Percentiles rank a stretch among this genome's conserved stretches.
Evolutionary conservation across 1,284 basidiomycete species (phyloP).

Genomic region (Heterobasidion parviporum): DNA sequence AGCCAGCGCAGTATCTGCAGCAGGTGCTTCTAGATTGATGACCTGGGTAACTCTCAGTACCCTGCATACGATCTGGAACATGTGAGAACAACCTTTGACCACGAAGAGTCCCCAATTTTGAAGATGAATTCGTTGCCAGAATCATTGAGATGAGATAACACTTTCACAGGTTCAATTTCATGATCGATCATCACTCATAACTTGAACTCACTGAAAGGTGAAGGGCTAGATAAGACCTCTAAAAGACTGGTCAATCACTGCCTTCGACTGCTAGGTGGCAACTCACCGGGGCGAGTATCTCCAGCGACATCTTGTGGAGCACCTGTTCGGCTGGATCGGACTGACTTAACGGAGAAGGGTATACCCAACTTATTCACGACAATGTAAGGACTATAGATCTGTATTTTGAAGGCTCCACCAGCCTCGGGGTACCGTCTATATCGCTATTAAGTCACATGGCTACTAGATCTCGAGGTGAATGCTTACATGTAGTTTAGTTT

Average conservation of each 20-base stretch:
- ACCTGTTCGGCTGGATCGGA: slow-evolving; percentile 63
- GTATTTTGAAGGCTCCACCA: slow-evolving; percentile 97
- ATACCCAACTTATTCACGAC: slow-evolving; percentile 92
- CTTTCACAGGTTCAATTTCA: slow-evolving; percentile 38
- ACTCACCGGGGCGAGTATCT: slow-evolving; percentile 49
- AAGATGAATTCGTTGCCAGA: slow-evolving; percentile 83
- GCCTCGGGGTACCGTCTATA: slow-evolving; percentile 78
- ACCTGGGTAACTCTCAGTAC: slow-evolving; percentile 30
- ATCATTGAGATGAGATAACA: slow-evolving; percentile 84
- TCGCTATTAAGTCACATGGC: slow-evolving; percentile 1
- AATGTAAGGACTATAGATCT: slow-evolving; percentile 91
- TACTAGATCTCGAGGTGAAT: background rate
- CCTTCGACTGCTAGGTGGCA: background rate
- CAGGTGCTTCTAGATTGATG: slow-evolving; percentile 86
- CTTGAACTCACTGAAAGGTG: slow-evolving; percentile 66
- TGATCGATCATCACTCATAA: slow-evolving; percentile 14
- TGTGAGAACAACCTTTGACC: slow-evolving; percentile 71
- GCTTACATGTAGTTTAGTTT: slow-evolving; percentile 84
- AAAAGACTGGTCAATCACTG: slow-evolving; percentile 8
- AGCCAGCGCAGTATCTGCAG: slow-evolving; percentile 82
- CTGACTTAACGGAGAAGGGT: slow-evolving; percentile 73
- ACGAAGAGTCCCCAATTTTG: slow-evolving; percentile 79
- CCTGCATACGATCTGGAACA: background rate
- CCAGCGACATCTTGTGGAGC: slow-evolving; percentile 83
- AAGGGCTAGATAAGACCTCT: slow-evolving; percentile 53